Base-by-base conservation (phyloP, 768 basidiomycete genomes). In the Lanmaoa rubissima region DNA sequence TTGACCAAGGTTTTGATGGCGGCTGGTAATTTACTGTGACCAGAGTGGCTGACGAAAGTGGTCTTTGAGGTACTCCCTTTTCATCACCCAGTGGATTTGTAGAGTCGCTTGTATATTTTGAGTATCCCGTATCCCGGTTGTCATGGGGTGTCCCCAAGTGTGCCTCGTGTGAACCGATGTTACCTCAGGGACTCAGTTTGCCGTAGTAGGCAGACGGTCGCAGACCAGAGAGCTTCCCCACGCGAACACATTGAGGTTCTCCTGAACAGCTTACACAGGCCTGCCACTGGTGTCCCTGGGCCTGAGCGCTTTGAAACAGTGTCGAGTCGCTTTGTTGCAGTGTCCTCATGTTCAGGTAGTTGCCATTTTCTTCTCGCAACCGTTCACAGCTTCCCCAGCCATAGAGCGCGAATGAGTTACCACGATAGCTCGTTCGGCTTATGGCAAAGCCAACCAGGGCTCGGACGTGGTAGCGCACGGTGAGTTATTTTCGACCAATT, bases 21-120 rank as follows among this genome's bases (percentile, higher is more conserved):
- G 57, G 39, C 32, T 69, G 31, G 42, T 70, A 50, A 55, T 43
- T 48, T 26, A 43, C 14, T 34, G 11, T 17, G 32, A 9, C 17
- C 31, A 32, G 51, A 28, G 40, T 42, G 31, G n/a, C 40, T 28
- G 24, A 24, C 19, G 11, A 13, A 51, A 26, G 42, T 17, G 31
- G 35, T 32, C 38, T 13, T 32, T 40, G 13, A 16, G n/a, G 24
- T 47, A 51, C 21, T 42, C 50, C 36, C 19, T 52, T 53, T 32
- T 53, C 48, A 34, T 49, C 39, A 34, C 47, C 49, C 24, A 24
- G 4, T 58, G 42, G 62, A 54, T 67, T 64, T 69, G 64, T 67
- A 42, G 35, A 44, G 46, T 47, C 28, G 28, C 10, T 43, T 58
- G 53, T 62, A 55, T 39, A 35, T 51, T 48, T 39, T 9, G 26